These are phyloP conservation scores for Fusarium transvaalense DNA, from an alignment of 2,329 filamentous ascomycete genomes.

Conservation along the genomic window DNA sequence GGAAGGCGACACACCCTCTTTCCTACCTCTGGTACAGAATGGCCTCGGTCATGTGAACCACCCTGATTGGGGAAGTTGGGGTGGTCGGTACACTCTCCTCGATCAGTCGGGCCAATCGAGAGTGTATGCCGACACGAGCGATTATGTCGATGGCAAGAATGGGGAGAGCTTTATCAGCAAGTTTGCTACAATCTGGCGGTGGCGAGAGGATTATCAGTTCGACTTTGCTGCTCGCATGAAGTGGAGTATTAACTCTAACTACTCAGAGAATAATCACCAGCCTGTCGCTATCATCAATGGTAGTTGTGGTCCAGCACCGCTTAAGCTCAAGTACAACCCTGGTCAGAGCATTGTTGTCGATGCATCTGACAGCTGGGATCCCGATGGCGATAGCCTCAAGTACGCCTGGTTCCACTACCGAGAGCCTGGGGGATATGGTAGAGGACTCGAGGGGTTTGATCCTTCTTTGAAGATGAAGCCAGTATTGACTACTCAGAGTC, in stretches of 20 bases:
- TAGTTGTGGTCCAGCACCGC: not conserved
- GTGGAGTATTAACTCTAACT: slow-evolving; percentile 14
- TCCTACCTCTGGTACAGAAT: slow-evolving; percentile 5
- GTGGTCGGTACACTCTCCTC: slow-evolving; percentile 14
- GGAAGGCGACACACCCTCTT: slow-evolving; percentile 25
- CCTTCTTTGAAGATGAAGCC: slow-evolving; percentile 10
- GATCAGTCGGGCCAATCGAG: slow-evolving; percentile 2
- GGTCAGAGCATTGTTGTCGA: not conserved
- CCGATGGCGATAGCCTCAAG: not conserved
- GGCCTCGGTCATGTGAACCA: slow-evolving; percentile 12
- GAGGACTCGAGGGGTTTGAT: slow-evolving; percentile 14
- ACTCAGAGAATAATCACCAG: slow-evolving; percentile 6
- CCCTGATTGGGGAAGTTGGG: slow-evolving; percentile 30
- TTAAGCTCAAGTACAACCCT: slow-evolving; percentile 2
- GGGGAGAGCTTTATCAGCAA: slow-evolving; percentile 15
- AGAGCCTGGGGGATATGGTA: slow-evolving; percentile 10
- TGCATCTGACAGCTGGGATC: slow-evolving; percentile 9
- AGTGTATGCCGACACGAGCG: slow-evolving; percentile 14
- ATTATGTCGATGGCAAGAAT: slow-evolving; percentile 8
- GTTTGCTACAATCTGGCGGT: slow-evolving; percentile 27
- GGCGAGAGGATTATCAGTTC: slow-evolving; percentile 21
- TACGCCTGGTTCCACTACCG: slow-evolving; percentile 19
- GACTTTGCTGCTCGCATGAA: slow-evolving; percentile 31
- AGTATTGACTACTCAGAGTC: not conserved
- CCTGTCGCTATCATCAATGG: slow-evolving; percentile 2